phyloP scores from a whole-genome alignment of 1,139 yeast genomes.

The Kodamaea arcana region DNA sequence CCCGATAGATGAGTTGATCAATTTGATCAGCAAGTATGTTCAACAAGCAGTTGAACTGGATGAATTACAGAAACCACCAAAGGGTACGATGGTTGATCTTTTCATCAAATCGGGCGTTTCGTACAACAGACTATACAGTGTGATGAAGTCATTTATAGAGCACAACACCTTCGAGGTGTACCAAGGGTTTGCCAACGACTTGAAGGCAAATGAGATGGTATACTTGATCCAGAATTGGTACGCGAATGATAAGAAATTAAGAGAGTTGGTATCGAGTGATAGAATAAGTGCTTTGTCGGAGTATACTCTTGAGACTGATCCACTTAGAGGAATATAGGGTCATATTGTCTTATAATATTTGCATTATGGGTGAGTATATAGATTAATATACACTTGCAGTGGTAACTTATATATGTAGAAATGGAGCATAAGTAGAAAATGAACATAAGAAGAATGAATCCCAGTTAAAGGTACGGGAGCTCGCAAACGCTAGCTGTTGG shows the following conservation, averaged over 20 bases:
- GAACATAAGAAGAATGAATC: no score
- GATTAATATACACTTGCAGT: no score
- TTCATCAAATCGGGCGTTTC: conserved; percentile 74
- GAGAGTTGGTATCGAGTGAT: conserved; percentile 47
- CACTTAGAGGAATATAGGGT: conserved; percentile 20
- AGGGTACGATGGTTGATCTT: conserved; percentile 53
- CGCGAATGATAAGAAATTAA: conserved; percentile 53
- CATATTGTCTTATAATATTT: not conserved
- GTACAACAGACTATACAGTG: conserved; percentile 64
- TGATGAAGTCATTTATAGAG: conserved; percentile 65
- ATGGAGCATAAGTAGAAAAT: no score
- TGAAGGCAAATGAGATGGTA: conserved; percentile 49
- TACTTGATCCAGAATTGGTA: conserved; percentile 67
- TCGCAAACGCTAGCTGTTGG: no score
- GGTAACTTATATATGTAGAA: no score
- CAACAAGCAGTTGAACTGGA: conserved; percentile 34
- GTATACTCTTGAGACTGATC: conserved; percentile 45
- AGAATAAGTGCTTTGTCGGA: conserved; percentile 32
- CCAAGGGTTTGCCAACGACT: conserved; percentile 39
- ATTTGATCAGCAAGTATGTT: conserved; percentile 46
- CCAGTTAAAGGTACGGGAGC: no score
- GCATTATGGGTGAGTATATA: no score
- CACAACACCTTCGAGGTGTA: conserved; percentile 50
- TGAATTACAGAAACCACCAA: conserved; percentile 40
- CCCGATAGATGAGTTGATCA: conserved; percentile 71